Percentiles rank a stretch among this genome's conserved stretches.
Conservation (phyloP, 106 monocot species). For the Dendrobium huoshanense region DNA sequence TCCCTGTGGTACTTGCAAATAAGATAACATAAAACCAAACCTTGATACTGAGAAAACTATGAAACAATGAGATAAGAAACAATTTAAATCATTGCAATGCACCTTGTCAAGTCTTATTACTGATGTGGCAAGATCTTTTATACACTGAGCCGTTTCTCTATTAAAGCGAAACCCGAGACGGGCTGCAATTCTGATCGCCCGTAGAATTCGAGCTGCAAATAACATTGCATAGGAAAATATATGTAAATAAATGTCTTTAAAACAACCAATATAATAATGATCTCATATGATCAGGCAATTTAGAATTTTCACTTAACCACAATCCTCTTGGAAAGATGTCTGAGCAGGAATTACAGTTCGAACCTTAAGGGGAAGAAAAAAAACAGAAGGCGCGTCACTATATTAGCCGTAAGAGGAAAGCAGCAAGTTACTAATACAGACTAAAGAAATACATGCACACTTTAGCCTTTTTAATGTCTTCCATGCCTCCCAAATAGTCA, state of each 20-base stretch:
- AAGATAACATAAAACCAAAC: slow-evolving; percentile 2
- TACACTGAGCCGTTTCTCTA: slow-evolving; percentile 72
- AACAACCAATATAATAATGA: neutral
- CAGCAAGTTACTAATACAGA: neutral
- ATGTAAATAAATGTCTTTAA: neutral
- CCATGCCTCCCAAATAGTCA: slow-evolving; percentile 90
- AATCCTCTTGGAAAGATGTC: slow-evolving; percentile 84
- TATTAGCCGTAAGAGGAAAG: neutral
- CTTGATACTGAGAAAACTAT: neutral
- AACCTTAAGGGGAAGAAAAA: slow-evolving; percentile 39
- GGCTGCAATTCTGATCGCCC: slow-evolving; percentile 97
- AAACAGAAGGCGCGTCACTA: neutral
- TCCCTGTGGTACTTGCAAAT: slow-evolving; percentile 29
- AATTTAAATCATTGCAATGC: neutral
- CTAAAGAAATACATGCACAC: slow-evolving; percentile 59
- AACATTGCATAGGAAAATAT: neutral
- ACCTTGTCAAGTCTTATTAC: slow-evolving; percentile 88
- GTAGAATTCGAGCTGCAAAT: slow-evolving; percentile 81
- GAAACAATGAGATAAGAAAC: neutral
- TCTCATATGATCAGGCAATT: slow-evolving; percentile 3
- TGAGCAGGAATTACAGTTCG: slow-evolving; percentile 69
- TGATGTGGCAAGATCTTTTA: slow-evolving; percentile 60
- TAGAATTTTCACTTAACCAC: slow-evolving; percentile 43
- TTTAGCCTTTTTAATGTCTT: slow-evolving; percentile 88
- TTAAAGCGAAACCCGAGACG: slow-evolving; percentile 81